Evolutionary conservation across 2,329 filamentous ascomycete genomes (phyloP), one percentile per base, ranked within the genome.

Genomic region (Colletotrichum melonis): DNA sequence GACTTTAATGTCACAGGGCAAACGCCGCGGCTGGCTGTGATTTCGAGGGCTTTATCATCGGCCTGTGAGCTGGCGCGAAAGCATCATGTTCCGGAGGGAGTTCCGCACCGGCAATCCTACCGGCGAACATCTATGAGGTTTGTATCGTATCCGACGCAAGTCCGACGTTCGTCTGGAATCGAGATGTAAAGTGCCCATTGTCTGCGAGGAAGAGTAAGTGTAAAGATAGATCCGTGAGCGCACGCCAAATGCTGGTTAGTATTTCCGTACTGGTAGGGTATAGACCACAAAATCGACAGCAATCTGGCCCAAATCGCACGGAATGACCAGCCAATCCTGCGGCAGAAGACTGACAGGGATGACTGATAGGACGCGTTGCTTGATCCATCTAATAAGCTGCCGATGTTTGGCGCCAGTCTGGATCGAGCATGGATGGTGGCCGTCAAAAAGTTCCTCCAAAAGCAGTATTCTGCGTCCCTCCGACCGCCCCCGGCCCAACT

Each of bases 371-470:
- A 64, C 30, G 57, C 59, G 58, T 54, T 62, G 60, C 55, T 52
- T 30, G 60, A 59, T 60, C 66, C 70, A 65, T 64, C 35, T 55
- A 73, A 73, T 60, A 73, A 65, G 66, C 59, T 62, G 66, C 46
- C 55, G 60, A 69, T 69, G 64, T 59, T 16, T 32, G 54, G 55
- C 46, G 65, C 35, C 46, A 42, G 63, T 32, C 46, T n/a, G 30
- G 46, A 22, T 8, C 30, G n/a, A 32, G 46, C 55, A 54, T 28
- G 56, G 56, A 30, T n/a, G 32, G 46, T 63, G 58, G 26, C 52
- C 42, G 38, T 59, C 35, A 70, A 70, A 71, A 73, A 66, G 70
- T 73, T 49, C 71, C 56, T 71, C 67, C 46, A 6, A 14, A 65
- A 73, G 46, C 22, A 57, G 55, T 56, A 14, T 57, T 49, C 35